These are phyloP conservation scores for Lasiosphaeriaceae sp. DNA, from an alignment of 495 filamentous ascomycete species.

Conservation along the genomic window DNA sequence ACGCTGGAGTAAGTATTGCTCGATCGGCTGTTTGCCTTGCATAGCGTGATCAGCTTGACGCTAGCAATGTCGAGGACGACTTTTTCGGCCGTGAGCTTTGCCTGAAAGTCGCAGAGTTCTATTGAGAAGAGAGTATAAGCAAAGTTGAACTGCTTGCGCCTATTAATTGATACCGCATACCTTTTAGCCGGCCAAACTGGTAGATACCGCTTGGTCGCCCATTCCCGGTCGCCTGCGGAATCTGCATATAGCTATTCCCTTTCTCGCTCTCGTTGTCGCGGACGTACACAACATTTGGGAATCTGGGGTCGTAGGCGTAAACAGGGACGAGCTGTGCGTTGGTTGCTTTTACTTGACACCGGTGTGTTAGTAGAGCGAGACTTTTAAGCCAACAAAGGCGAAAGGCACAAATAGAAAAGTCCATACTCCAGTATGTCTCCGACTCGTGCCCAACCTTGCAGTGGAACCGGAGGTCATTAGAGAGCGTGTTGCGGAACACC, in stretches of 20 bases:
- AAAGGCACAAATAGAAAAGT: too few species aligned
- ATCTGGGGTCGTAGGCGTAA: conserved; percentile 31
- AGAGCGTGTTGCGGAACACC: conserved; percentile 29
- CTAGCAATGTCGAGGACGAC: conserved; percentile 31
- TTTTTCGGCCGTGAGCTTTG: conserved; percentile 29
- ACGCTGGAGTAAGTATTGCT: conserved; percentile 27
- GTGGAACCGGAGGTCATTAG: conserved; percentile 28
- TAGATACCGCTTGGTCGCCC: conserved; percentile 28
- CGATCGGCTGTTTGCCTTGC: conserved; percentile 16
- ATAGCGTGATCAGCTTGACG: conserved; percentile 26
- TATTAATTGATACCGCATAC: not conserved
- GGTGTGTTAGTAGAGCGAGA: not conserved
- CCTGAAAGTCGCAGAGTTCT: conserved; percentile 34
- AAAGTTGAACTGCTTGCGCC: not conserved
- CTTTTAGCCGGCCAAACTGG: conserved; percentile 21
- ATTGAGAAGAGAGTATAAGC: not conserved
- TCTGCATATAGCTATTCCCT: conserved; percentile 14
- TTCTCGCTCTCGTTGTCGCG: conserved; percentile 29
- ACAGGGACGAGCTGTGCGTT: conserved; percentile 34
- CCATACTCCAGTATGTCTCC: conserved; percentile 35
- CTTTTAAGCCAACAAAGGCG: too few species aligned
- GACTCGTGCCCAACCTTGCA: conserved; percentile 28
- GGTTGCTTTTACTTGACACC: conserved; percentile 24
- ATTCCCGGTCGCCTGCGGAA: conserved; percentile 6
- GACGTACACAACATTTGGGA: conserved; percentile 29